A percentile compares a stretch with the other conserved stretches of the same genome.
Conservation (phyloP, 164 flowering plant species). For the Stephania japonica region DNA sequence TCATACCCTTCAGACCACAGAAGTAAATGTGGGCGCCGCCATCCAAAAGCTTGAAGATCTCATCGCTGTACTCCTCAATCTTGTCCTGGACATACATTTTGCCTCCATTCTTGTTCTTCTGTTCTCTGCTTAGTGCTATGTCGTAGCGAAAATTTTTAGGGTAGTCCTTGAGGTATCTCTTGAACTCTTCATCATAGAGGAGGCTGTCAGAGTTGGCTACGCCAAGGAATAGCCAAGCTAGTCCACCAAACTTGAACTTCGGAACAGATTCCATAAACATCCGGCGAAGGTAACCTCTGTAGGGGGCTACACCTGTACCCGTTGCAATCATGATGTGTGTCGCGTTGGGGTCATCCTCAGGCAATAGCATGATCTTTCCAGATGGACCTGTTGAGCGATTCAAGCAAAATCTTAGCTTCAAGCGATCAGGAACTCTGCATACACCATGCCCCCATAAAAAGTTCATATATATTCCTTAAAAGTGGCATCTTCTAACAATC, state of each 20-base stretch:
- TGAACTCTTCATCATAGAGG: slow-evolving; percentile 83
- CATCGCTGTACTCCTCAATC: slow-evolving; percentile 96
- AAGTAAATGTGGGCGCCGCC: slow-evolving; percentile 93
- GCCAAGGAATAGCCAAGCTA: slow-evolving; percentile 98
- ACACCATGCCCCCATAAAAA: too few species aligned
- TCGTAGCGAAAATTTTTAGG: slow-evolving; percentile 85
- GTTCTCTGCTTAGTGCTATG: slow-evolving; percentile 80
- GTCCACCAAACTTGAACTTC: slow-evolving; percentile 70
- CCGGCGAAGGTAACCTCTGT: slow-evolving; percentile 89
- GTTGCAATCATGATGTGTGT: slow-evolving; percentile 98
- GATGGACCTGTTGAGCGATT: slow-evolving; percentile 62
- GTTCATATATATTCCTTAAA: background rate
- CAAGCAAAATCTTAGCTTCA: background rate
- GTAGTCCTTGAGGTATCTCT: slow-evolving; percentile 61
- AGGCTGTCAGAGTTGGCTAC: slow-evolving; percentile 96
- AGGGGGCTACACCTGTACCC: slow-evolving; percentile 96
- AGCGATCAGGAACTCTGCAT: background rate
- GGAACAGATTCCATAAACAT: slow-evolving; percentile 97
- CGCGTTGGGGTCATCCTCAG: slow-evolving; percentile 85
- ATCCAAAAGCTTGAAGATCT: slow-evolving; percentile 81
- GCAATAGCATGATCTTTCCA: slow-evolving; percentile 90
- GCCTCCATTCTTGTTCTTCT: slow-evolving; percentile 86
- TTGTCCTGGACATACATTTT: slow-evolving; percentile 98
- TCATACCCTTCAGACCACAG: slow-evolving; percentile 98
- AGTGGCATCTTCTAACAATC: background rate